phyloP scores from a whole-genome alignment of 805 yeast species.

The Sugiyamaella boreocaroliniensis region DNA sequence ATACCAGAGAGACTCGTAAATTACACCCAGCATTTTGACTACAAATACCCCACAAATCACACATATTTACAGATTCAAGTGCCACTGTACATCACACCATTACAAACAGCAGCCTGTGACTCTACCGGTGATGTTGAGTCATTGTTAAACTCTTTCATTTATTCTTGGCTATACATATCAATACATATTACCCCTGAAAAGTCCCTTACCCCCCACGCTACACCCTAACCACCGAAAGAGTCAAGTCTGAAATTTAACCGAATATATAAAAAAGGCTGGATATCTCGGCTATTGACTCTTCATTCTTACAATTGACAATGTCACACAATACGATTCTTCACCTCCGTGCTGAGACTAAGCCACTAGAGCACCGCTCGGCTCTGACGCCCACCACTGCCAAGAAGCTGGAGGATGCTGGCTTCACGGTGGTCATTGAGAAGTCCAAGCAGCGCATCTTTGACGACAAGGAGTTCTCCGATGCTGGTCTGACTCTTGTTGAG shows the following conservation, averaged over 20 bases:
- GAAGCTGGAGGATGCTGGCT: conserved; percentile 78
- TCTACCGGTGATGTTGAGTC: too few relatives aligned
- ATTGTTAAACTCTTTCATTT: too few relatives aligned
- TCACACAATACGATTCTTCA: conserved; percentile 54
- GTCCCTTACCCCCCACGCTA: too few relatives aligned
- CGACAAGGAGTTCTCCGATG: conserved; percentile 63
- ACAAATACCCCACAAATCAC: too few relatives aligned
- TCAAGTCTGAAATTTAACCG: background rate
- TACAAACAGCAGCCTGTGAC: too few relatives aligned
- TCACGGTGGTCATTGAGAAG: conserved; percentile 81
- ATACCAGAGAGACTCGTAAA: too few relatives aligned
- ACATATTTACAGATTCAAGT: too few relatives aligned
- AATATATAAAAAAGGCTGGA: too few relatives aligned
- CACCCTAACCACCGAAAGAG: background rate
- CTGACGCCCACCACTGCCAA: conserved; percentile 88
- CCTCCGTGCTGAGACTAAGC: conserved; percentile 94
- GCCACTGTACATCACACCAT: too few relatives aligned
- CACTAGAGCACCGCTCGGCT: conserved; percentile 95
- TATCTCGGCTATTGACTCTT: too few relatives aligned
- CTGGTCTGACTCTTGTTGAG: conserved; percentile 85
- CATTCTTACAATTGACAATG: background rate
- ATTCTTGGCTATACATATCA: too few relatives aligned
- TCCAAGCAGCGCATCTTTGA: conserved; percentile 76
- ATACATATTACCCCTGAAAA: background rate
- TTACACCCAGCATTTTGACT: too few relatives aligned